Evolutionary conservation across 805 yeast genomes (phyloP), one percentile per base, ranked within the genome.

Genomic region (Scheffersomyces lignosus): DNA sequence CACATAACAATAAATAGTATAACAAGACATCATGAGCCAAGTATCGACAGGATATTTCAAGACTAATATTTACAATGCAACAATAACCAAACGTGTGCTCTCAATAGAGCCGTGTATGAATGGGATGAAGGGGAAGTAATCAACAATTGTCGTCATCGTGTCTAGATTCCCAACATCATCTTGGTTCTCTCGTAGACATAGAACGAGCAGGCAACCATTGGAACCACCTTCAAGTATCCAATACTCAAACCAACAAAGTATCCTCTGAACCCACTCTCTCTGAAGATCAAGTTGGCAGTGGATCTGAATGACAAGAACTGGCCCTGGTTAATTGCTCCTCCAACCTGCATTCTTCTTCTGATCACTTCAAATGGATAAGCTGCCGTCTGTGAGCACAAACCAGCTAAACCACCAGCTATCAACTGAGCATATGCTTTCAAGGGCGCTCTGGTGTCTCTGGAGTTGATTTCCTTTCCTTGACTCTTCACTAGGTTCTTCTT

Each of bases 181-280:
- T 93, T 93, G 64, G 82, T 73, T 41, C 96, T 73, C 63, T 91
- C 99, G 62, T 93, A 93, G 25, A 91, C 96, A 57, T 79, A 90
- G 61, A 91, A 91, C 12, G 96, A 83, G 60, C 97, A 90, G 25
- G 98, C 96, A 53, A 83, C 91, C 99, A 93, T 93, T 6, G 99
- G 99, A 14, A 87, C 80, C 24, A 93, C 96, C 62, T 93, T 93
- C 50, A 93, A 77, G 60, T 89, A 93, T 0, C 99, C 99, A 49
- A 93, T 91, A 48, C 93, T 83, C 52, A 93, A 75, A 2, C 99
- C 99, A 10, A 93, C 95, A 56, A 85, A 93, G 60, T 86, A 90
- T 12, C 99, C 98, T 50, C 79, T 72, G 44, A 85, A 48, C 0
- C 99, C 99, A 26, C 80, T 71, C 56, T 87, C 96, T 29, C 62